Evolutionary conservation across 345 rosid genomes (phyloP).

Genomic region (Rubroshorea leprosula): DNA sequence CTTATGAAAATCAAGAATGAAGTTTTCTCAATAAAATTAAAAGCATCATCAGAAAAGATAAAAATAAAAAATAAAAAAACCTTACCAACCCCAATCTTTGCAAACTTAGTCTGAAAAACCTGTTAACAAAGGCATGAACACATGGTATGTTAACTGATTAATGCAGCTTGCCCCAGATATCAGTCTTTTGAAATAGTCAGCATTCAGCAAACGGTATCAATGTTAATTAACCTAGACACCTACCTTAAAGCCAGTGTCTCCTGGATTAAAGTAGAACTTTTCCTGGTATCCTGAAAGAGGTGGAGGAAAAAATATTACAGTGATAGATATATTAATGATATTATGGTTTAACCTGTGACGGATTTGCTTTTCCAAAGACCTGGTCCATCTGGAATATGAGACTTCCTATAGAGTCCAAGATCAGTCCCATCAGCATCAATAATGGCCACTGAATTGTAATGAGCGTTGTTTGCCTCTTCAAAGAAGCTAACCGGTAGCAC

Average conservation of each 20-base stretch:
- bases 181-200: background rate
- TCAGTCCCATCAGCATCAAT: slow-evolving; percentile 93
- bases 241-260: slow-evolving; percentile 97
- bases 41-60: background rate
- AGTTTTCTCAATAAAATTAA: background rate
- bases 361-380: slow-evolving; percentile 35
- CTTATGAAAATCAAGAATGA: too few relatives aligned
- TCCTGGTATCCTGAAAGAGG: slow-evolving; percentile 73
- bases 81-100: slow-evolving; percentile 92
- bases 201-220: background rate
- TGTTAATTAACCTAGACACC: slow-evolving; percentile 11
- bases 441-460: slow-evolving; percentile 83
- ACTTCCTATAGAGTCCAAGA: slow-evolving; percentile 87
- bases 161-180: slow-evolving; percentile 8
- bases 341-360: slow-evolving; percentile 13
- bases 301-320: slow-evolving; percentile 10
- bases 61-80: background rate
- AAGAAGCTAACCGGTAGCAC: slow-evolving; percentile 94
- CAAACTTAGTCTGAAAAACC: slow-evolving; percentile 86
- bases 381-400: slow-evolving; percentile 98
- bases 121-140: slow-evolving; percentile 25
- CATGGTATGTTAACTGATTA: slow-evolving; percentile 3
- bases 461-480: slow-evolving; percentile 91
- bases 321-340: background rate
- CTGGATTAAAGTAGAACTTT: slow-evolving; percentile 95